Percentiles rank a stretch among this genome's conserved stretches.
phyloP scores from a whole-genome alignment of 2,329 filamentous ascomycete species.

The Colletotrichum liriopes region DNA sequence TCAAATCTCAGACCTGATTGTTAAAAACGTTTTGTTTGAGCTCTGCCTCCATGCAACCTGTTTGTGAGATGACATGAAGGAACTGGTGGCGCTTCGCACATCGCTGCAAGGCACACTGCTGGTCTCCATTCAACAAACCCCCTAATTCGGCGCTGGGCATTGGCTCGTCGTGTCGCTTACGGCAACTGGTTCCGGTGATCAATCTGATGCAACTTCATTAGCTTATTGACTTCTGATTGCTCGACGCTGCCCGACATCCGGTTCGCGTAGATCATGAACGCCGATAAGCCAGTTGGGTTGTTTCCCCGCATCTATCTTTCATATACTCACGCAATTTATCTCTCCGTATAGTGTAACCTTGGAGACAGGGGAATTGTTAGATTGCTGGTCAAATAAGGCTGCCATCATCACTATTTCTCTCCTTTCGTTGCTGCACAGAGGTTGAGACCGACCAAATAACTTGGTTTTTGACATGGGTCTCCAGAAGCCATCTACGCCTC shows the following conservation, averaged over 20 bases:
- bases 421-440: not conserved
- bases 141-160: not conserved
- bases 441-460: not conserved
- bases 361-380: not conserved
- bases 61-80: not conserved
- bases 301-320: not conserved
- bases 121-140: not conserved
- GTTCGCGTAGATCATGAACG: not conserved
- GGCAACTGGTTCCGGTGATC: not conserved
- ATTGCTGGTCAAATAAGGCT: not conserved
- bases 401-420: not conserved
- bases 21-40: not conserved
- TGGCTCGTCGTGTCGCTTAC: not conserved
- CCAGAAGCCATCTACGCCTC: not conserved
- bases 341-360: not conserved
- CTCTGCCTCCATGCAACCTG: not conserved
- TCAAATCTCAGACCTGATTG: not conserved
- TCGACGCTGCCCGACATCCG: not conserved
- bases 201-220: not conserved
- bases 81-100: constrained; percentile 3
- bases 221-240: not conserved
- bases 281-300: not conserved
- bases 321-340: not conserved
- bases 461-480: not conserved
- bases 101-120: constrained; percentile 26